Conservation (phyloP, 768 basidiomycete genomes). For the Coprinellus aureogranulatus region DNA sequence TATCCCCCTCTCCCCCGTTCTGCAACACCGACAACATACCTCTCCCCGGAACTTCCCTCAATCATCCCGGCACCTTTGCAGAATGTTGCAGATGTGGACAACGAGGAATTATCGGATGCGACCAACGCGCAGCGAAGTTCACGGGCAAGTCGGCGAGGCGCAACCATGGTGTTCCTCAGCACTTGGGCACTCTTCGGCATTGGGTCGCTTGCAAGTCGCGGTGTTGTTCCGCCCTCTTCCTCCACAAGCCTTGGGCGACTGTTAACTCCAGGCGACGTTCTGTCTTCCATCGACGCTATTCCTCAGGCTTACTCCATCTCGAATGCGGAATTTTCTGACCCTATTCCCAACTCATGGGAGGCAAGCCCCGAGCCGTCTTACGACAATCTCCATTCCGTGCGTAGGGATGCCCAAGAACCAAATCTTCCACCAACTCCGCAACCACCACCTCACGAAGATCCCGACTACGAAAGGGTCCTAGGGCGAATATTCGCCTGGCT, state of each 20-base stretch:
- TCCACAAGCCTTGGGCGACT: constrained; percentile 48
- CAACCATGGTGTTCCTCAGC: constrained; percentile 80
- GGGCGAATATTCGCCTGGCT: constrained; percentile 94
- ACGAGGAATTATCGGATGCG: constrained; percentile 17
- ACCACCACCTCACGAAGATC: constrained; percentile 23
- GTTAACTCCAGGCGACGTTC: constrained; percentile 26
- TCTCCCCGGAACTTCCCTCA: constrained; percentile 23
- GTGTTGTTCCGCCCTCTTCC: constrained; percentile 23
- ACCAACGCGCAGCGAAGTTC: constrained; percentile 40
- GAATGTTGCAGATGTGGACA: constrained; percentile 26
- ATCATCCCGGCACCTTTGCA: constrained; percentile 26
- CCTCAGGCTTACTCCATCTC: not conserved
- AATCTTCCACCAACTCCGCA: constrained; percentile 14
- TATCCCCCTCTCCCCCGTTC: constrained; percentile 25
- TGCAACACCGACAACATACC: constrained; percentile 23
- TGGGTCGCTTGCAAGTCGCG: constrained; percentile 44
- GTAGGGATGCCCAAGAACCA: not conserved
- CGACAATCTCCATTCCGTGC: not conserved
- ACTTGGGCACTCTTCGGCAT: constrained; percentile 73
- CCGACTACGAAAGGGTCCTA: constrained; percentile 58
- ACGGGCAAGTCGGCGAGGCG: constrained; percentile 66
- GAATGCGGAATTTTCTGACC: not conserved
- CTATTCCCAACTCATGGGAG: not conserved
- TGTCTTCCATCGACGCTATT: not conserved
- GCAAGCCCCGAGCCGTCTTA: not conserved